Evolutionary conservation across 2,329 filamentous ascomycete species (phyloP), one percentile per base, ranked within the genome.

Genomic region (Colletotrichum godetiae): DNA sequence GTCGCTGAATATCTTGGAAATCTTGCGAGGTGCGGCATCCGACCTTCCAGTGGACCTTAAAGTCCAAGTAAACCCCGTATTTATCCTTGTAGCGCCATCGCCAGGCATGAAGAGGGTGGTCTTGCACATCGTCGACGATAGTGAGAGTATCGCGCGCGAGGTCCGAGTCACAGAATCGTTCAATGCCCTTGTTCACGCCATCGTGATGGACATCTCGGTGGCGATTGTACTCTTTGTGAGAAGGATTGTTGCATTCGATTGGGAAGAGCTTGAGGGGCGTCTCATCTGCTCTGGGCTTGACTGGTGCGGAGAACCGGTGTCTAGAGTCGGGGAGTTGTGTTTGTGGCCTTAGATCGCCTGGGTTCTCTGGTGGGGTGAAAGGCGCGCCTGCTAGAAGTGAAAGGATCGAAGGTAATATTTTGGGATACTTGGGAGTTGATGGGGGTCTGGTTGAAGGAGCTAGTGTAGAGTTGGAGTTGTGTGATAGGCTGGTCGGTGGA

Each of bases 301-400:
- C 46, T 2, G 4, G 29, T 12, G n/a, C 13, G 11, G 6, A 24
- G 19, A 6, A 27, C 24, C 8, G 6, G 12, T 19, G 60, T 62
- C 29, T 81, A 75, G 0, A 76, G 29, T 3, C 88, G 75, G 58
- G 87, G 77, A 42, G 5, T 42, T 42, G 37, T 13, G 15, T 42
- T 19, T 19, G 37, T 42, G 37, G 37, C 37, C 2, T 6, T 15
- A 19, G 15, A 42, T 19, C 19, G 15, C 37, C 13, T 19, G 37
- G 3, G 3, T 3, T 42, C 15, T 42, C 37, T 7, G 6, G 15
- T 42, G 37, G 19, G 15, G 19, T 13, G 1, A 42, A 42, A 15
- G 37, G 13, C 7, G 37, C 19, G 15, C 15, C 37, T 42, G 13
- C 5, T 19, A 3, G 37, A 13, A 15, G 37, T 42, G 19, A 42